A percentile compares a stretch with the other conserved stretches of the same genome.
Conservation (phyloP, 305 asterid genomes). For the Striga hermonthica region DNA sequence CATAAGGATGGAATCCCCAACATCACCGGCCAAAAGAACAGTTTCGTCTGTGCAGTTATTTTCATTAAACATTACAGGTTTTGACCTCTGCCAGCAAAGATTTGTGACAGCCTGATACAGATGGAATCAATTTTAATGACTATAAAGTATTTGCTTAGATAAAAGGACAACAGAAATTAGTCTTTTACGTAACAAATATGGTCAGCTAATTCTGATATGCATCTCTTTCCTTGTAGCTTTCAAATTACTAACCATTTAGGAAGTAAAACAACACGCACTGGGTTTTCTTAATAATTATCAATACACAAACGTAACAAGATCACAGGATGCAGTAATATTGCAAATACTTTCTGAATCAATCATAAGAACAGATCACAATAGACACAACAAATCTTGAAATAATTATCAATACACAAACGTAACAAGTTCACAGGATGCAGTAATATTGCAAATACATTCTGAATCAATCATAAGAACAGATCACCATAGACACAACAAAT, state of each 20-base stretch:
- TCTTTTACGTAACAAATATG: constrained; percentile 1
- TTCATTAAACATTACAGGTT: constrained; percentile 65
- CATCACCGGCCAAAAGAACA: constrained; percentile 78
- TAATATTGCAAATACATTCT: constrained; percentile 13
- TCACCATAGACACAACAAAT: constrained; percentile 16
- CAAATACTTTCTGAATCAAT: constrained; percentile 22
- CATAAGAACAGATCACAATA: constrained; percentile 7
- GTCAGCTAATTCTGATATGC: background rate
- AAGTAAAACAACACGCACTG: background rate
- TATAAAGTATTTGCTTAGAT: constrained; percentile 10
- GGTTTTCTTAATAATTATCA: constrained; percentile 15
- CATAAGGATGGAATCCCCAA: constrained; percentile 90
- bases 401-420: too few relatives aligned
- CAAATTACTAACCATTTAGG: background rate
- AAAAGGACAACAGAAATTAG: constrained; percentile 20
- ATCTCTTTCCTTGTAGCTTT: background rate
- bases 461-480: constrained; percentile 15
- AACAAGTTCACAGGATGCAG: constrained; percentile 9
- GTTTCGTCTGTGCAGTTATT: constrained; percentile 68
- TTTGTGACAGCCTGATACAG: constrained; percentile 79
- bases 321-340: constrained; percentile 11
- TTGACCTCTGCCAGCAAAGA: constrained; percentile 95
- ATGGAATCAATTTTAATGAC: constrained; percentile 28
- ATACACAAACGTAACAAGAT: constrained; percentile 18
- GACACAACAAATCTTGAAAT: constrained; percentile 25